These are phyloP conservation scores for Bipolaris zeicola DNA, from an alignment of 2,329 filamentous ascomycete genomes.

Conservation along the genomic window DNA sequence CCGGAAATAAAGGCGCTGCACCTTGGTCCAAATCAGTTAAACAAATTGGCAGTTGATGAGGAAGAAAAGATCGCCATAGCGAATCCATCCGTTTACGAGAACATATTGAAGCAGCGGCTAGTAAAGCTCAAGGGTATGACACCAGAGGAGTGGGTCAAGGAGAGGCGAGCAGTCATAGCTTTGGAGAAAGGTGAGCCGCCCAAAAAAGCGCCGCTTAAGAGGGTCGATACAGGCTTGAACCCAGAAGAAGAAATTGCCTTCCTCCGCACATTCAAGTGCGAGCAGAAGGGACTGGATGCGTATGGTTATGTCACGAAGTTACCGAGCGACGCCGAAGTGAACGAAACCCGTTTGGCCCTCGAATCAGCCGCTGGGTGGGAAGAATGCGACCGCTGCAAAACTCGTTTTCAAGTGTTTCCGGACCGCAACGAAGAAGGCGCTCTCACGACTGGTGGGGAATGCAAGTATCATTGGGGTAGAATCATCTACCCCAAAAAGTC, in stretches of 20 bases:
- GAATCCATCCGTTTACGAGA: constrained; percentile 74
- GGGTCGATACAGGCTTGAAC: constrained; percentile 72
- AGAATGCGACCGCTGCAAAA: constrained; percentile 82
- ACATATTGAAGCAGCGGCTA: constrained; percentile 82
- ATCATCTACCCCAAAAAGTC: constrained; percentile 59
- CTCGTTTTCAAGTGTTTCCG: constrained; percentile 90
- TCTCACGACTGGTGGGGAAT: constrained; percentile 77
- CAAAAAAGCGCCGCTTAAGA: constrained; percentile 53
- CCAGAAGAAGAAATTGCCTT: constrained; percentile 64
- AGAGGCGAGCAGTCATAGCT: constrained; percentile 51
- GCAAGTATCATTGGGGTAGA: constrained; percentile 81
- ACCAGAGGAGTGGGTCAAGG: constrained; percentile 71
- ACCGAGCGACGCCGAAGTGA: constrained; percentile 70
- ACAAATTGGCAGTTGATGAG: constrained; percentile 72
- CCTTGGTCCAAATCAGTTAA: constrained; percentile 68
- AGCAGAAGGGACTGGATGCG: constrained; percentile 65
- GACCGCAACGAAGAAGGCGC: constrained; percentile 78
- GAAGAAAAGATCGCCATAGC: constrained; percentile 76
- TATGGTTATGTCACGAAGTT: constrained; percentile 76
- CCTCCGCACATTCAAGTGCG: constrained; percentile 61
- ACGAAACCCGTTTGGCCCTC: constrained; percentile 68
- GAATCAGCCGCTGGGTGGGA: constrained; percentile 77
- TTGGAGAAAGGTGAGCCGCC: constrained; percentile 36
- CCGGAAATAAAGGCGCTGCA: constrained; percentile 60
- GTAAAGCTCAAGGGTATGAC: constrained; percentile 77